phyloP scores from a whole-genome alignment of 1,139 yeast genomes.

The Diutina sp. region DNA sequence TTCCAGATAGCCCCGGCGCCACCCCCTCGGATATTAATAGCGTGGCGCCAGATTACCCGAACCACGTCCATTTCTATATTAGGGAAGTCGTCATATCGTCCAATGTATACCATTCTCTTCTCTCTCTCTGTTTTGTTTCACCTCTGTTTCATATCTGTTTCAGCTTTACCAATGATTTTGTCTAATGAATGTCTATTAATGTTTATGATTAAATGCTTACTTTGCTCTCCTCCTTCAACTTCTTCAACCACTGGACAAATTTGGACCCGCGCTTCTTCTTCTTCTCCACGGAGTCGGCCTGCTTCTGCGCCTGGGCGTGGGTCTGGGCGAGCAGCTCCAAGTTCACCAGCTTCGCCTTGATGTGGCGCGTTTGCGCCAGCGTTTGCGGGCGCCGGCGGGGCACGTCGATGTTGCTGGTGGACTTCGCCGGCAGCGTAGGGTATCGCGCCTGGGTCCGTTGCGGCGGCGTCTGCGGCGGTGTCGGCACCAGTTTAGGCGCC shows the following conservation, averaged over 20 bases:
- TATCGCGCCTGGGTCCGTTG: not conserved
- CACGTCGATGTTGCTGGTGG: not conserved
- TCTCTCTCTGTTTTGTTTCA: no score
- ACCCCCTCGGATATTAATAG: no score
- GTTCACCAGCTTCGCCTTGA: conserved; percentile 1
- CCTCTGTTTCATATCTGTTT: no score
- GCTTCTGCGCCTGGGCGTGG: not conserved
- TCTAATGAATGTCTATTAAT: not conserved
- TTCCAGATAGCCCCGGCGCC: no score
- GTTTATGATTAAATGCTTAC: not conserved
- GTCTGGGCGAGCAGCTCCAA: not conserved
- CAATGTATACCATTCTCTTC: no score
- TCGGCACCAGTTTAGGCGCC: not conserved
- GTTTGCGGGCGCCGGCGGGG: not conserved
- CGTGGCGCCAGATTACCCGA: no score
- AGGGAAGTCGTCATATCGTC: no score
- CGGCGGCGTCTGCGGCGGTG: not conserved
- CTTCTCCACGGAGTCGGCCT: not conserved
- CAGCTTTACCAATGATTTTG: no score
- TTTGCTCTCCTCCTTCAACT: not conserved
- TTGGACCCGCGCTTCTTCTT: conserved; percentile 1
- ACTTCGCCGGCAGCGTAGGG: not conserved
- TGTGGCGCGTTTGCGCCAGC: not conserved
- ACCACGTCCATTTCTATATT: no score
- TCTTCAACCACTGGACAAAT: not conserved